These are phyloP conservation scores for Carex parvula DNA, from an alignment of 176 grass and related monocot genomes.

Conservation along the genomic window DNA sequence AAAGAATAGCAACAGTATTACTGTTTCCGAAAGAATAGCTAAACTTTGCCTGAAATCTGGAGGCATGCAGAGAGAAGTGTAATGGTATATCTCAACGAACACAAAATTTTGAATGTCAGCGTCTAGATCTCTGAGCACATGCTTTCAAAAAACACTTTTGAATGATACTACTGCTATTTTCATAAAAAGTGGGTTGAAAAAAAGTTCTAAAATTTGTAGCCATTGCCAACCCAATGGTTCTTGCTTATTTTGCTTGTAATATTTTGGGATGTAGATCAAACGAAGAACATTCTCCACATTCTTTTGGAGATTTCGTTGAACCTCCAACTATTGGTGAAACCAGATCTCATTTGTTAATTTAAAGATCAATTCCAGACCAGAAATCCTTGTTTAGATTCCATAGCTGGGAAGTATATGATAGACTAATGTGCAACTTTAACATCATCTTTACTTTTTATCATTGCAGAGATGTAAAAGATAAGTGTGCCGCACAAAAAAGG, in stretches of 20 bases:
- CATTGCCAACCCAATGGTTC: neutral
- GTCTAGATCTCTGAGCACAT: neutral
- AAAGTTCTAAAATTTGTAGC: neutral
- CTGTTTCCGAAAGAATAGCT: neutral
- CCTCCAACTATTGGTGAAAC: neutral
- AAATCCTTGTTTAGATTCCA: neutral
- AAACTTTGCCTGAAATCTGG: neutral
- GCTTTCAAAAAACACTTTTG: constrained; percentile 11
- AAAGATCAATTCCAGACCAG: neutral
- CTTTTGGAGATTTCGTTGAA: neutral
- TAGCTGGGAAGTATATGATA: neutral
- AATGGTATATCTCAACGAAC: neutral
- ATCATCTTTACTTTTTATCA: neutral
- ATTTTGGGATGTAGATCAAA: neutral
- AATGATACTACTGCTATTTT: neutral
- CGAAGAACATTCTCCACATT: neutral
- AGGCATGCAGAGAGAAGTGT: neutral
- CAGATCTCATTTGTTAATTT: neutral
- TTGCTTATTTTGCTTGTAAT: constrained; percentile 12
- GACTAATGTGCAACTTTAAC: constrained; percentile 11
- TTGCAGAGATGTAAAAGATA: constrained; percentile 28
- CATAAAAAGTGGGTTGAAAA: neutral
- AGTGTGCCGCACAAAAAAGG: neutral
- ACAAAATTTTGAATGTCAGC: neutral
- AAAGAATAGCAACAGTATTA: neutral